phyloP scores from a whole-genome alignment of 805 yeast genomes.

The Cyberlindnera mrakii region DNA sequence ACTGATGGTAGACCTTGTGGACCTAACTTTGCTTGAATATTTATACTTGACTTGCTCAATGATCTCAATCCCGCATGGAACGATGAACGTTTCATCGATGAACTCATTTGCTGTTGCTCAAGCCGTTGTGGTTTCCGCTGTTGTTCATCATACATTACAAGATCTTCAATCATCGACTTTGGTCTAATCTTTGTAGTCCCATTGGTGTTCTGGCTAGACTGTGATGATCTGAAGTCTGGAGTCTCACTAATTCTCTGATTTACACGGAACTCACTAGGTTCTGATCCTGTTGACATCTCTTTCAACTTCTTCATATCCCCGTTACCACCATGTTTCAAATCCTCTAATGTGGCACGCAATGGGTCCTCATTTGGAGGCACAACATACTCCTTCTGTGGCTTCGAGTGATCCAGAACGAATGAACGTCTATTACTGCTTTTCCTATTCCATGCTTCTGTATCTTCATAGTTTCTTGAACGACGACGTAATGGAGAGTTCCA shows the following conservation, averaged over 20 bases:
- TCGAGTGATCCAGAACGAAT: slow-evolving; percentile 15
- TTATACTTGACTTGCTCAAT: slow-evolving; percentile 20
- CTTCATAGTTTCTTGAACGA: slow-evolving; percentile 21
- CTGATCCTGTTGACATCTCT: slow-evolving; percentile 23
- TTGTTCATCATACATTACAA: slow-evolving; percentile 4
- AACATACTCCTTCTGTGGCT: slow-evolving; percentile 2
- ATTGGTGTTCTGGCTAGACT: slow-evolving; percentile 16
- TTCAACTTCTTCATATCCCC: slow-evolving; percentile 35
- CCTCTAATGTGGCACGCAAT: slow-evolving; percentile 47
- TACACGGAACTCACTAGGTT: slow-evolving; percentile 2
- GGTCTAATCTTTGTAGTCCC: slow-evolving; percentile 21
- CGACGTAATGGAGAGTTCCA: slow-evolving; percentile 27
- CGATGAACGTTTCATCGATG: slow-evolving; percentile 18
- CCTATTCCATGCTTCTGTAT: slow-evolving; percentile 12
- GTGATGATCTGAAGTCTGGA: slow-evolving; percentile 15
- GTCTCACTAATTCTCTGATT: slow-evolving; percentile 5
- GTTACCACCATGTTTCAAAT: slow-evolving; percentile 34
- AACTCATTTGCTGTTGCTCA: slow-evolving; percentile 3
- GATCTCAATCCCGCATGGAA: slow-evolving; percentile 23
- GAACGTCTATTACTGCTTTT: slow-evolving; percentile 17
- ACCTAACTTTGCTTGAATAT: slow-evolving; percentile 20
- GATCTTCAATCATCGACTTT: slow-evolving; percentile 21
- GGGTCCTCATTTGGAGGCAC: slow-evolving; percentile 35
- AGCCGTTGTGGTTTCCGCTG: not conserved
- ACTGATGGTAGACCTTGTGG: slow-evolving; percentile 36